Conservation (phyloP, 2,329 filamentous ascomycete species). For the Orbilia javanica region DNA sequence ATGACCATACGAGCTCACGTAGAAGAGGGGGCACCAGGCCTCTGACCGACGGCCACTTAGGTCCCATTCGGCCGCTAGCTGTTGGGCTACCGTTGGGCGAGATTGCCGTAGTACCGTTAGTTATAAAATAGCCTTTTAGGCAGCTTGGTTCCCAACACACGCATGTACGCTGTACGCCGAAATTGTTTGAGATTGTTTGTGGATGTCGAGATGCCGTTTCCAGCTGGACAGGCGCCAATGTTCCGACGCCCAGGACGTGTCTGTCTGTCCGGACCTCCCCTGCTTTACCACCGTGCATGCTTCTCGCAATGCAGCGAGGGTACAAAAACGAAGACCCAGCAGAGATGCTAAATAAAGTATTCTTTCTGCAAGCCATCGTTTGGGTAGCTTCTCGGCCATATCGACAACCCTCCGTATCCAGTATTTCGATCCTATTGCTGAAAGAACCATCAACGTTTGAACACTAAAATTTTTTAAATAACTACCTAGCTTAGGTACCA, state of each 20-base stretch:
- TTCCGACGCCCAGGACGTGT: no score
- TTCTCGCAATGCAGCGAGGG: not conserved
- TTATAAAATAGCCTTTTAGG: slow-evolving; percentile 25
- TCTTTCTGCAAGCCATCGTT: slow-evolving; percentile 19
- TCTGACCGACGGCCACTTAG: slow-evolving; percentile 36
- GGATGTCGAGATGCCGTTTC: not conserved
- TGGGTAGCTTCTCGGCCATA: slow-evolving; percentile 15
- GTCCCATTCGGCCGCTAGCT: not conserved
- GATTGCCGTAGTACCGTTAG: not conserved
- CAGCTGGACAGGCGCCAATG: slow-evolving; percentile 1
- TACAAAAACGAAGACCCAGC: slow-evolving; percentile 39
- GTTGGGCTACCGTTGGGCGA: no score
- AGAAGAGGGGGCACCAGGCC: not conserved
- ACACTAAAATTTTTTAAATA: slow-evolving; percentile 2
- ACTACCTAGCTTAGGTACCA: not conserved
- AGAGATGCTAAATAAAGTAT: slow-evolving; percentile 47
- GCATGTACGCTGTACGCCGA: no score
- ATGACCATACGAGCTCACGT: not conserved
- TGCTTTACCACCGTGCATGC: not conserved
- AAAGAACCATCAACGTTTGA: slow-evolving; percentile 15
- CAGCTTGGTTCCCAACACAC: slow-evolving; percentile 10
- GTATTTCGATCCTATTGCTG: slow-evolving; percentile 41
- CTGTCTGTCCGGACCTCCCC: not conserved
- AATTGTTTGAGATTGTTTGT: not conserved
- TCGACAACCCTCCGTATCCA: slow-evolving; percentile 19